Percentiles rank a stretch among this genome's conserved stretches.
These are phyloP conservation scores for Cladosporium sp. DNA, from an alignment of 2,329 filamentous ascomycete genomes.

Conservation along the genomic window DNA sequence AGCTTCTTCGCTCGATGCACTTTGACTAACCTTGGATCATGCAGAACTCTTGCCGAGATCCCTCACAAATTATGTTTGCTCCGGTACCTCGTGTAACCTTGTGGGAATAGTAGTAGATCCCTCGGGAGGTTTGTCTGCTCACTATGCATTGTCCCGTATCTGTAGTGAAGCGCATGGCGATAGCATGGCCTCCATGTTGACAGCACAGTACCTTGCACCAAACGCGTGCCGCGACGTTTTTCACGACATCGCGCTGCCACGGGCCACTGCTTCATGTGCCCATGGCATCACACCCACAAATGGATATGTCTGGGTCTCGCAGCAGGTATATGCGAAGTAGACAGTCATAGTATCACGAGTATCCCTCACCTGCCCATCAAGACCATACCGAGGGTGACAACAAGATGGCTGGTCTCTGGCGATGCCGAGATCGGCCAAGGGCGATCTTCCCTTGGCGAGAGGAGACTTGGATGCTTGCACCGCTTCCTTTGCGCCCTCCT, in stretches of 20 bases:
- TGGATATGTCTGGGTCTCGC: not conserved
- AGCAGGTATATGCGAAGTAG: not conserved
- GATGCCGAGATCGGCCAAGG: slow-evolving; percentile 17
- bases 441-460: slow-evolving; percentile 16
- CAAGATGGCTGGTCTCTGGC: not conserved
- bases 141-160: not conserved
- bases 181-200: not conserved
- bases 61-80: not conserved
- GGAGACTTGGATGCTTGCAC: slow-evolving; percentile 16
- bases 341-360: not conserved
- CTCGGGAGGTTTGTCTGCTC: not conserved
- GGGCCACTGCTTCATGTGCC: not conserved
- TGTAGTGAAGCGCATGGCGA: not conserved
- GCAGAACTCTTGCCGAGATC: too few relatives aligned
- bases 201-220: not conserved
- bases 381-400: not conserved
- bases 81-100: not conserved
- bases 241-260: not conserved
- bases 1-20: not conserved
- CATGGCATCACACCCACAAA: not conserved
- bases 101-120: not conserved
- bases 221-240: not conserved
- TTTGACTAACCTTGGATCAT: not conserved
- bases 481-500: slow-evolving; percentile 6
- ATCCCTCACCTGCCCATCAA: not conserved